Evolutionary conservation across 768 basidiomycete genomes (phyloP).

Genomic region (Boletus bicolor): DNA sequence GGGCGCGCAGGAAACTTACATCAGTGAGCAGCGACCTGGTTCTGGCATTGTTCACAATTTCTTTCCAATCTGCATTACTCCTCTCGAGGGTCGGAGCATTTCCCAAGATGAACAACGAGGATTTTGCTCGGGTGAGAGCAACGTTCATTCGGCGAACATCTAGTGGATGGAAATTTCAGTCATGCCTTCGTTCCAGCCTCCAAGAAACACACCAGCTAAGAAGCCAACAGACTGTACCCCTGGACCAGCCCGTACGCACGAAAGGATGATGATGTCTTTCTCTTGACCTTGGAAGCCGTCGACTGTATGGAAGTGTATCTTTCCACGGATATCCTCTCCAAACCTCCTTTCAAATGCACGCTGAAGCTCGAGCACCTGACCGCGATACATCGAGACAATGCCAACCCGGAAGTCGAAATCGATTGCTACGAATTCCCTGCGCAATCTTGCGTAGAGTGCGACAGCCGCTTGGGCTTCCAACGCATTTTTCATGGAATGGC

Average conservation of each 20-base stretch:
- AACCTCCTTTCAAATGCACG: conserved; percentile 67
- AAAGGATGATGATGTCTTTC: conserved; percentile 96
- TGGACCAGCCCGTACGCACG: conserved; percentile 91
- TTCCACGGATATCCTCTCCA: conserved; percentile 63
- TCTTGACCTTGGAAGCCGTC: conserved; percentile 99
- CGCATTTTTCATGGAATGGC: conserved; percentile 74
- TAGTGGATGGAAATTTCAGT: conserved; percentile 20
- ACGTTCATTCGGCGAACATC: conserved; percentile 95
- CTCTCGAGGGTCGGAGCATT: conserved; percentile 86
- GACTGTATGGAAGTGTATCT: conserved; percentile 93
- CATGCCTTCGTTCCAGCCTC: not conserved
- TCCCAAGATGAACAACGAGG: conserved; percentile 91
- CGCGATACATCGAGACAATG: conserved; percentile 92
- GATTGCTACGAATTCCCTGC: conserved; percentile 55
- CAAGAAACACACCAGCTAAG: conserved; percentile 57
- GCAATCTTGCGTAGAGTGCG: conserved; percentile 69
- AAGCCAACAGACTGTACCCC: conserved; percentile 84
- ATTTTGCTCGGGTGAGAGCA: conserved; percentile 94
- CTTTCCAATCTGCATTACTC: conserved; percentile 75
- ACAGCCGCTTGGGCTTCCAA: conserved; percentile 74
- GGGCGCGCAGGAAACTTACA: conserved; percentile 36
- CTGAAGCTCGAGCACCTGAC: conserved; percentile 76
- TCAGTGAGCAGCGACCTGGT: conserved; percentile 59
- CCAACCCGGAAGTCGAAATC: conserved; percentile 58
- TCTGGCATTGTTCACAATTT: conserved; percentile 75